Conservation (phyloP, 331 rosid species). For the Cydonia oblonga region DNA sequence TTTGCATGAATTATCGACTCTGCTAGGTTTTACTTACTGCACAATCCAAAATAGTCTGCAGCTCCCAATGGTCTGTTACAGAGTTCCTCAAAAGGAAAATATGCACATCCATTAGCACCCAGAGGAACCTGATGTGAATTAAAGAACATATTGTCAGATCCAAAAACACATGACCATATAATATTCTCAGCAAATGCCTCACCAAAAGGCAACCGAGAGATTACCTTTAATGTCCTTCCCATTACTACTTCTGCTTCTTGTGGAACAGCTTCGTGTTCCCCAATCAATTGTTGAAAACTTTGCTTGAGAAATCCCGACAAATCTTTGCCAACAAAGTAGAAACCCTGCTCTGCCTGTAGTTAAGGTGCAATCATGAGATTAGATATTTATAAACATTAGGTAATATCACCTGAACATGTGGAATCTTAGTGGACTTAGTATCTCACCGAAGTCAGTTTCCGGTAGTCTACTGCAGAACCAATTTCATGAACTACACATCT, state of each 20-base stretch:
- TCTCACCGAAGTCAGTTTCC: conserved; percentile 87
- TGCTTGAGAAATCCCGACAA: conserved; percentile 46
- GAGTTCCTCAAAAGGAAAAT: conserved; percentile 77
- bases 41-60: conserved; percentile 94
- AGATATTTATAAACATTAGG: conserved; percentile 4
- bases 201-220: conserved; percentile 7
- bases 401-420: background rate
- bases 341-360: conserved; percentile 71
- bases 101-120: conserved; percentile 92
- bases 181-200: background rate
- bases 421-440: background rate
- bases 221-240: conserved; percentile 80
- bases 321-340: conserved; percentile 70
- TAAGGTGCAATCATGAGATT: conserved; percentile 19
- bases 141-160: conserved; percentile 1
- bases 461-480: conserved; percentile 81
- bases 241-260: conserved; percentile 84
- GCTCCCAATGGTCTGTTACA: conserved; percentile 93
- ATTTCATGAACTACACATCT: conserved; percentile 81
- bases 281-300: conserved; percentile 63
- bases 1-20: conserved; percentile 6
- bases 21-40: conserved; percentile 50
- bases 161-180: background rate
- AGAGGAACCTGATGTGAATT: conserved; percentile 48
- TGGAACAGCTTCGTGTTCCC: conserved; percentile 43